A percentile compares a stretch with the other conserved stretches of the same genome.
phyloP scores from a whole-genome alignment of 2,329 filamentous ascomycete genomes.

The Ceratocystis papillata region DNA sequence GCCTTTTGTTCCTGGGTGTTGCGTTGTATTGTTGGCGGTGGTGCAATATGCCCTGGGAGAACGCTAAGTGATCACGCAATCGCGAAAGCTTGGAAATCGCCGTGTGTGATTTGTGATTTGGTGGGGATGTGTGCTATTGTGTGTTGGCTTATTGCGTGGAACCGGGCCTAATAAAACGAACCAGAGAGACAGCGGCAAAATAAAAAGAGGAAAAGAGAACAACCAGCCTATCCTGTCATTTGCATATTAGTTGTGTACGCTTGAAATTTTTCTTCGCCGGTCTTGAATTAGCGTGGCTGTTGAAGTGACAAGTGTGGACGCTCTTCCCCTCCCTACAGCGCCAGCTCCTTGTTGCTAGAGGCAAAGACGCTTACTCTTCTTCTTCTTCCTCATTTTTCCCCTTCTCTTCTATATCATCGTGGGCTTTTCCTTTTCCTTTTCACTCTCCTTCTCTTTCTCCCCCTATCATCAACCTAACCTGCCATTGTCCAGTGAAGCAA shows the following conservation, averaged over 20 bases:
- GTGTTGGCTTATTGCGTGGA: not conserved
- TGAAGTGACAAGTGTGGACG: slow-evolving; percentile 6
- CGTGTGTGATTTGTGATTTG: not conserved
- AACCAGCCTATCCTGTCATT: not conserved
- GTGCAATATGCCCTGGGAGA: slow-evolving; percentile 24
- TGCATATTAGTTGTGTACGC: not conserved
- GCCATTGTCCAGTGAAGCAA: slow-evolving; percentile 18
- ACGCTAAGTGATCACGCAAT: slow-evolving; percentile 25
- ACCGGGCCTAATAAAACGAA: slow-evolving; percentile 3
- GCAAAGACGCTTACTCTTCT: slow-evolving; percentile 20
- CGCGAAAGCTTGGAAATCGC: slow-evolving; percentile 20
- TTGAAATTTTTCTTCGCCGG: slow-evolving; percentile 10
- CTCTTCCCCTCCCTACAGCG: slow-evolving; percentile 1
- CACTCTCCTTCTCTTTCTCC: slow-evolving; percentile 14
- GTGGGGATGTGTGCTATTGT: not conserved
- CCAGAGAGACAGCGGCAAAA: not conserved
- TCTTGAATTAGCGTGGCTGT: slow-evolving; percentile 6
- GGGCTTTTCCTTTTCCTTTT: slow-evolving; percentile 12
- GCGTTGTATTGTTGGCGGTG: slow-evolving; percentile 22
- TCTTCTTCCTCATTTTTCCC: slow-evolving; percentile 16
- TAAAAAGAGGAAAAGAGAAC: not conserved
- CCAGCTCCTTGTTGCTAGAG: slow-evolving; percentile 1
- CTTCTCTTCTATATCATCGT: slow-evolving; percentile 18
- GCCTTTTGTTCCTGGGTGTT: not conserved
- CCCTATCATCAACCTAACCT: slow-evolving; percentile 29